Conservation (phyloP, 306 rosid species). For the Cyamopsis tetragonoloba region DNA sequence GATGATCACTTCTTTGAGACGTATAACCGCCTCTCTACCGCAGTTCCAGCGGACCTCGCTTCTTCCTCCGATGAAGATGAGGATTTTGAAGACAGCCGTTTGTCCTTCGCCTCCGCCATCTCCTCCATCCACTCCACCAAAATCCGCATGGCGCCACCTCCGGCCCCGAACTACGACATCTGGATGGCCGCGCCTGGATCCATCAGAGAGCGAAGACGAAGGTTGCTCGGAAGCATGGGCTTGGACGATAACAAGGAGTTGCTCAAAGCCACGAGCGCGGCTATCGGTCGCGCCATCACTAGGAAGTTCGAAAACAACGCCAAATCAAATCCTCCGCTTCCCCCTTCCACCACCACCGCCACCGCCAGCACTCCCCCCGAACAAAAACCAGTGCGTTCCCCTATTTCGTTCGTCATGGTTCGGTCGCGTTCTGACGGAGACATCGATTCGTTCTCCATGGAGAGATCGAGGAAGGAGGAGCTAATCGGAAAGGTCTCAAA, state of each 20-base stretch:
- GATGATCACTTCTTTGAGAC: conserved; percentile 56
- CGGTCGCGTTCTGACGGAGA: conserved; percentile 74
- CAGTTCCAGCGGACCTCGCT: conserved; percentile 29
- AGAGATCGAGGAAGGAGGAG: conserved; percentile 45
- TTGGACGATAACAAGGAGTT: conserved; percentile 41
- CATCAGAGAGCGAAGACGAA: conserved; percentile 51
- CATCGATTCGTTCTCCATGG: conserved; percentile 34
- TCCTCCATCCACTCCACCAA: conserved; percentile 36
- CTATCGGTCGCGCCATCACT: conserved; percentile 23
- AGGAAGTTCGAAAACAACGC: conserved; percentile 27
- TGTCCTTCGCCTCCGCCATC: conserved; percentile 55
- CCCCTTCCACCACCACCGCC: neutral
- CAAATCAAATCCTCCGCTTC: too few relatives aligned
- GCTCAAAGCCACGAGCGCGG: conserved; percentile 12
- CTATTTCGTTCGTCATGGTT: conserved; percentile 35
- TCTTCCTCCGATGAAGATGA: conserved; percentile 51
- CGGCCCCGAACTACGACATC: conserved; percentile 44
- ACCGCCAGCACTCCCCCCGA: neutral
- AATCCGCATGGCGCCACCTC: neutral
- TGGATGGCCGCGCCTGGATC: conserved; percentile 84
- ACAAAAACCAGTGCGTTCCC: neutral
- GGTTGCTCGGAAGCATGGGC: conserved; percentile 67
- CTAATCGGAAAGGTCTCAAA: conserved; percentile 50
- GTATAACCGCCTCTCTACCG: conserved; percentile 44
- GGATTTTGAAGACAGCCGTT: conserved; percentile 42